phyloP scores from a whole-genome alignment of 768 basidiomycete species.

The Rhodotorula sphaerocarpa region DNA sequence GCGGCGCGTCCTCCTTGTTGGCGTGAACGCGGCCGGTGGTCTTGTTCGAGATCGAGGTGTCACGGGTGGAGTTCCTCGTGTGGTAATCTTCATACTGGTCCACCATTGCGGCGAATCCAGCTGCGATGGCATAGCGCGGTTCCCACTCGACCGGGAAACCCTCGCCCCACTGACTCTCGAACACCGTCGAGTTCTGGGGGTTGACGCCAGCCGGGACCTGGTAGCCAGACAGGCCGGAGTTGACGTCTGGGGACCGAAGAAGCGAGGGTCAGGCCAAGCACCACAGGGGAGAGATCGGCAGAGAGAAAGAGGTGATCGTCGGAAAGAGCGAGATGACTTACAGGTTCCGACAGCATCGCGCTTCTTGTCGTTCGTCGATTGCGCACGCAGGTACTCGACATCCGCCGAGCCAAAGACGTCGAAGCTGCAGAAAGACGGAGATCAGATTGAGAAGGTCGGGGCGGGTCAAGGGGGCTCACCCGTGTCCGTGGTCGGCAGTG shows the following conservation, averaged over 20 bases:
- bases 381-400: constrained; percentile 38
- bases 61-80: constrained; percentile 28
- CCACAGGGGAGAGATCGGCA: neutral
- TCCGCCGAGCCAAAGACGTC: constrained; percentile 45
- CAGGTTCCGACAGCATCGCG: constrained; percentile 43
- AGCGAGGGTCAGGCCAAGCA: no score
- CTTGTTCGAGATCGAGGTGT: constrained; percentile 22
- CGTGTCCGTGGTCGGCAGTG: constrained; percentile 43
- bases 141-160: constrained; percentile 46
- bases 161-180: constrained; percentile 37
- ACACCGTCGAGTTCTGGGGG: constrained; percentile 39
- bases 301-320: neutral
- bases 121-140: constrained; percentile 44
- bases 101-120: constrained; percentile 34
- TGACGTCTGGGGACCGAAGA: constrained; percentile 27
- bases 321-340: neutral
- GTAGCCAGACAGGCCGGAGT: constrained; percentile 44
- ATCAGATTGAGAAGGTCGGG: neutral
- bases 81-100: constrained; percentile 41
- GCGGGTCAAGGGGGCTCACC: constrained; percentile 16
- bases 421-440: neutral
- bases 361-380: constrained; percentile 41
- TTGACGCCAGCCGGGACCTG: constrained; percentile 39
- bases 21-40: constrained; percentile 32
- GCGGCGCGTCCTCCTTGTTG: constrained; percentile 41